Conservation (phyloP, 257 asterid genomes). For the Solanum pimpinellifolium region DNA sequence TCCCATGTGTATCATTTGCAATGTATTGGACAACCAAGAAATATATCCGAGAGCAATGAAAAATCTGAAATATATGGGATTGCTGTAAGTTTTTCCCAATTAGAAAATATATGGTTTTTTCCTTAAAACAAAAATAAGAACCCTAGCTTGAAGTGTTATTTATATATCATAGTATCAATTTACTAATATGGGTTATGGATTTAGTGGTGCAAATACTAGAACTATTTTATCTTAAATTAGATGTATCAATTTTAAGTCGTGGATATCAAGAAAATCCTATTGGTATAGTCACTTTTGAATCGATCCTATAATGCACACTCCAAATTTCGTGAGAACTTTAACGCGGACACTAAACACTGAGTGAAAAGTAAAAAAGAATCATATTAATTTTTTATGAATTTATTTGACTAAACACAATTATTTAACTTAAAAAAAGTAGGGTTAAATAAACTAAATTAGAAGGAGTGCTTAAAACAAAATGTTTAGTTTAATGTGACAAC, state of each 20-base stretch:
- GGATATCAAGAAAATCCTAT: not conserved
- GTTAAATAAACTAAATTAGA: not conserved
- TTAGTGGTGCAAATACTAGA: not conserved
- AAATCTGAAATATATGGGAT: no score
- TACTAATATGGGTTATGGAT: not conserved
- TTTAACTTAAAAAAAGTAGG: not conserved
- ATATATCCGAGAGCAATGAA: no score
- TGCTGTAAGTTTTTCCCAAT: no score
- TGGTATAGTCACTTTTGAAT: accelerated
- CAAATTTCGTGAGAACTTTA: not conserved
- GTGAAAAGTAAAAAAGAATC: no score
- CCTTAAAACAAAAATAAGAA: not conserved
- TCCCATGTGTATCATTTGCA: no score
- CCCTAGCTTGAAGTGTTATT: not conserved
- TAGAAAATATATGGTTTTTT: not conserved
- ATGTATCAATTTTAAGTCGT: not conserved
- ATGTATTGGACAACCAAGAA: no score
- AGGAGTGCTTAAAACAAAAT: not conserved
- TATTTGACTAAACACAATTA: not conserved
- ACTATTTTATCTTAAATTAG: no score
- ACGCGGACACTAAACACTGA: accelerated
- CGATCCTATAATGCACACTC: no score
- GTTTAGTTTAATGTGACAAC: not conserved
- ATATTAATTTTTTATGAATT: not conserved
- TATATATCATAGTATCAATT: not conserved